Evolutionary conservation across 2,329 filamentous ascomycete species (phyloP).

Genomic region (Curvularia sp.): DNA sequence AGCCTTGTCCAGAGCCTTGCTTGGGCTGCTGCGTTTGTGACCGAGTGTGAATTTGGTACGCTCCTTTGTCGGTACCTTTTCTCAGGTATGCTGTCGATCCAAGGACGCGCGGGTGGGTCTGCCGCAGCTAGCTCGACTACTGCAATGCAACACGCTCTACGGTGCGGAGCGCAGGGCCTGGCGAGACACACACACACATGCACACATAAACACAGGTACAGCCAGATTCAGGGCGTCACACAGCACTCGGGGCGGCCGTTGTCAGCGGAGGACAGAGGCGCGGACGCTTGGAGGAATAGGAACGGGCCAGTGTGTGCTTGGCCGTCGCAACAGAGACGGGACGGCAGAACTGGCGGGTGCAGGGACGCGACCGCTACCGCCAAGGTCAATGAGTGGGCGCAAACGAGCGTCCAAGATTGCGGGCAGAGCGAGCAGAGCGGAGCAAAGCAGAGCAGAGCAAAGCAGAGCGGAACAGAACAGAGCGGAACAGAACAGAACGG

Average conservation of each 20-base stretch:
- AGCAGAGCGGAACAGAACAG: too few relatives aligned
- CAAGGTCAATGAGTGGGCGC: neutral
- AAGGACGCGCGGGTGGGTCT: constrained; percentile 13
- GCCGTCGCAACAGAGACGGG: constrained; percentile 26
- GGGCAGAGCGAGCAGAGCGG: neutral
- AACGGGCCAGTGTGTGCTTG: constrained; percentile 18
- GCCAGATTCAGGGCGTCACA: neutral
- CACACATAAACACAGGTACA: neutral
- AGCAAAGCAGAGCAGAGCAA: neutral
- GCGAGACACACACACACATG: neutral
- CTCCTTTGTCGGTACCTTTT: constrained; percentile 14
- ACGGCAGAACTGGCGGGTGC: constrained; percentile 15
- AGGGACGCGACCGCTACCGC: constrained; percentile 10
- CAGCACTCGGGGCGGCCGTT: neutral
- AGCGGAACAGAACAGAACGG: neutral
- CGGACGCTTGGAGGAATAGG: constrained; percentile 26
- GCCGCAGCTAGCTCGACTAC: constrained; percentile 12
- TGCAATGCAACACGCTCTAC: constrained; percentile 8
- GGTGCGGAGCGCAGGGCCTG: neutral
- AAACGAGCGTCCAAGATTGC: neutral
- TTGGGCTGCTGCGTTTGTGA: constrained; percentile 2
- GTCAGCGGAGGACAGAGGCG: neutral
- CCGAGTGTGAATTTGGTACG: constrained; percentile 10
- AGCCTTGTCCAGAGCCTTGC: constrained; percentile 14
- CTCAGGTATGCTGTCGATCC: constrained; percentile 11